Percentiles rank a stretch among this genome's conserved stretches.
These are phyloP conservation scores for Thermoascus crustaceus DNA, from an alignment of 2,329 filamentous ascomycete genomes.

Conservation along the genomic window DNA sequence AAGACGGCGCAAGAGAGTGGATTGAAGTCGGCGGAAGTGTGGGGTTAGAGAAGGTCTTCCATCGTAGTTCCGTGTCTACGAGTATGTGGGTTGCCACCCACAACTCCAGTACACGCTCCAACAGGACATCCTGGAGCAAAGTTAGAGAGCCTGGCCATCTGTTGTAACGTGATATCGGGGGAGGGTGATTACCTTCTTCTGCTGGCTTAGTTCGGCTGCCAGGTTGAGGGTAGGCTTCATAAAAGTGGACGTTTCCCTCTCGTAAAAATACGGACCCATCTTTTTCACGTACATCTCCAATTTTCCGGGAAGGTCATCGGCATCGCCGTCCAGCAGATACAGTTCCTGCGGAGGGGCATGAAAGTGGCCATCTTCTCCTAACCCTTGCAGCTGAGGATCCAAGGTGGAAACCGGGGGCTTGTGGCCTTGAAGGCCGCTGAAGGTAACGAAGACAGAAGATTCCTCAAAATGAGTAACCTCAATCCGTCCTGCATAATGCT, in stretches of 20 bases:
- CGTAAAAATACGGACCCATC: constrained; percentile 38
- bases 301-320: constrained; percentile 44
- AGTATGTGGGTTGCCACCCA: constrained; percentile 51
- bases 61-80: constrained; percentile 40
- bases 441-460: constrained; percentile 41
- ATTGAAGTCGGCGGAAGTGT: constrained; percentile 30
- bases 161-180: constrained; percentile 10
- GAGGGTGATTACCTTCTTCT: constrained; percentile 28
- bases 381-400: constrained; percentile 34
- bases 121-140: constrained; percentile 33
- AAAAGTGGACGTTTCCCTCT: constrained; percentile 43
- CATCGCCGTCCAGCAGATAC: constrained; percentile 43
- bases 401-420: constrained; percentile 28
- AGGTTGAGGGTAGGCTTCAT: constrained; percentile 43
- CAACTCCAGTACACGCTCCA: constrained; percentile 46
- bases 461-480: constrained; percentile 50
- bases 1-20: constrained; percentile 28
- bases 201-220: constrained; percentile 29
- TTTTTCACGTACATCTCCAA: constrained; percentile 48
- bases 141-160: neutral
- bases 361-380: constrained; percentile 32
- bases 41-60: constrained; percentile 43
- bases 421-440: constrained; percentile 34
- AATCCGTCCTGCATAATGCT: constrained; percentile 43
- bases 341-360: constrained; percentile 32